phyloP scores from a whole-genome alignment of 768 basidiomycete species.

The Russula vinacea region DNA sequence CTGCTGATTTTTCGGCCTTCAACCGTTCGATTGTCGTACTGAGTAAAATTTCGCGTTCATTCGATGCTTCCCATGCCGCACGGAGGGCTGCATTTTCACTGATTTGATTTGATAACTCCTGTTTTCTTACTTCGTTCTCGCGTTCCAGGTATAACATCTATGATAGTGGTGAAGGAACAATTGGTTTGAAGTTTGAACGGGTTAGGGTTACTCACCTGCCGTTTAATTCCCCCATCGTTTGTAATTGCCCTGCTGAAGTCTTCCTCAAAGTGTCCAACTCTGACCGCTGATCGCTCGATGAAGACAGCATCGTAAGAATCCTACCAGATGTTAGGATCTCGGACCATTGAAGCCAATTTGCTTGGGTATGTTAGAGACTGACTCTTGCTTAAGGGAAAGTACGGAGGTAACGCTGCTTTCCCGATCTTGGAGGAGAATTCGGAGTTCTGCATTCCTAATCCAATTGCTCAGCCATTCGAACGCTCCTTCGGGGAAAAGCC shows the following conservation, averaged over 20 bases:
- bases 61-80: conserved; percentile 7
- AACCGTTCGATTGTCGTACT: conserved; percentile 14
- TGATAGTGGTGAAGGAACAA: neutral
- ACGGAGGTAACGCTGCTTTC: conserved; percentile 8
- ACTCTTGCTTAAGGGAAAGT: conserved; percentile 26
- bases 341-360: no score
- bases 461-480: neutral
- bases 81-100: conserved; percentile 12
- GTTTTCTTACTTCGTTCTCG: conserved; percentile 18
- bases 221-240: conserved; percentile 22
- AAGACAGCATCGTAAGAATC: conserved; percentile 18
- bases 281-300: conserved; percentile 20
- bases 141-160: conserved; percentile 22
- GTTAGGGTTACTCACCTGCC: conserved; percentile 5
- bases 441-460: conserved; percentile 25
- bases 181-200: neutral
- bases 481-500: neutral
- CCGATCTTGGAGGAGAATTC: conserved; percentile 23
- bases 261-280: conserved; percentile 20
- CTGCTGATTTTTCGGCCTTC: conserved; percentile 15
- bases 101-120: conserved; percentile 13
- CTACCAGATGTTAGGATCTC: neutral
- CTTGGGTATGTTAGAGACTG: conserved; percentile 4
- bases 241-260: conserved; percentile 17
- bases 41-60: conserved; percentile 16